These are phyloP conservation scores for Pterula multifida DNA, from an alignment of 1,284 basidiomycete species.

Conservation along the genomic window DNA sequence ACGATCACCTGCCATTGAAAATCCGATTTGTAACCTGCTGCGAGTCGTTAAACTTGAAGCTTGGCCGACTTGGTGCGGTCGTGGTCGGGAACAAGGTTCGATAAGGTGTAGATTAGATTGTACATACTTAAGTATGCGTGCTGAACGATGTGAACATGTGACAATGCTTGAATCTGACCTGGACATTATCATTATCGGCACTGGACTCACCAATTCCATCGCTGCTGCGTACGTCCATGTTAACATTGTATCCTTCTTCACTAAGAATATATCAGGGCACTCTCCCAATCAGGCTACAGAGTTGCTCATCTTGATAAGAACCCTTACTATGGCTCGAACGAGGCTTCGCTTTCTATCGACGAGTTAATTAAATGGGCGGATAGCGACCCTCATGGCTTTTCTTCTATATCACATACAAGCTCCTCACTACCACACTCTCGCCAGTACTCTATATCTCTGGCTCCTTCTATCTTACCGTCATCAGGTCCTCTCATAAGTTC, in stretches of 20 bases:
- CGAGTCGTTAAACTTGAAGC: no score
- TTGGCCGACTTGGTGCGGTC: no score
- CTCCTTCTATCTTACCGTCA: conserved; percentile 75
- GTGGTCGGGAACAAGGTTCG: not conserved
- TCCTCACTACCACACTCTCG: conserved; percentile 42
- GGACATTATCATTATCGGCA: conserved; percentile 79
- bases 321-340: conserved; percentile 74
- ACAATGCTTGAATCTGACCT: conserved; percentile 25
- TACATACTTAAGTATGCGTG: no score
- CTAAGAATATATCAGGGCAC: conserved; percentile 39
- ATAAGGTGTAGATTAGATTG: not conserved
- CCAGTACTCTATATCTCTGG: conserved; percentile 79
- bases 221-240: conserved; percentile 64
- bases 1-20: no score
- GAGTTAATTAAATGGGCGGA: conserved; percentile 70
- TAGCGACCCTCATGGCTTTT: conserved; percentile 18
- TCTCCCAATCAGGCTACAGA: conserved; percentile 78
- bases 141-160: not conserved
- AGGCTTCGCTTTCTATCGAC: conserved; percentile 74
- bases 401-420: conserved; percentile 30
- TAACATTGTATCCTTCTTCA: conserved; percentile 11
- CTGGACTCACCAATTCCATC: conserved; percentile 82
- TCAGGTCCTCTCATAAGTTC: conserved; percentile 72
- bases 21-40: no score
- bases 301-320: conserved; percentile 85